These are phyloP conservation scores for Lanmaoa rubissima DNA, from an alignment of 768 basidiomycete genomes.

Conservation along the genomic window DNA sequence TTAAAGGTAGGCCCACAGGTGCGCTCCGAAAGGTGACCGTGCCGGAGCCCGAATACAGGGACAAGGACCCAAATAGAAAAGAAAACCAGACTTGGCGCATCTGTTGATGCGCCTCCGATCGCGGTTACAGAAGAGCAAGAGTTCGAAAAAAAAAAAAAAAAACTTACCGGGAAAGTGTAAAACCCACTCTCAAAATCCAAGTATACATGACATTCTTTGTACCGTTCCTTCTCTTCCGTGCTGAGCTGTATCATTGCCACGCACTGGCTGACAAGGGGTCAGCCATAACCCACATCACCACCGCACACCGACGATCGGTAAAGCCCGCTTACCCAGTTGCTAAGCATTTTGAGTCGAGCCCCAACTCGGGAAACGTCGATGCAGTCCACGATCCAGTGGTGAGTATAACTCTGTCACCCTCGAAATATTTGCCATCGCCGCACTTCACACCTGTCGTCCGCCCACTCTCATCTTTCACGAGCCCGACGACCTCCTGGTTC, in stretches of 20 bases:
- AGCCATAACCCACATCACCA: not conserved
- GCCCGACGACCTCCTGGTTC: slow-evolving; percentile 54
- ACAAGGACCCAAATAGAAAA: not conserved
- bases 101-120: not conserved
- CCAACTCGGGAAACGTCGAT: slow-evolving; percentile 63
- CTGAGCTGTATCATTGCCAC: slow-evolving; percentile 77
- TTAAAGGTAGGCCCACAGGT: not conserved
- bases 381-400: slow-evolving; percentile 87
- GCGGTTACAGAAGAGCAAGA: not conserved
- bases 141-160: not conserved
- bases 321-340: slow-evolving; percentile 74
- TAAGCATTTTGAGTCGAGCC: slow-evolving; percentile 49
- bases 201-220: slow-evolving; percentile 64
- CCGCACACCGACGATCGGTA: not conserved
- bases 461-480: slow-evolving; percentile 40
- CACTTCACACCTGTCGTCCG: slow-evolving; percentile 61
- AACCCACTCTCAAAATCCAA: slow-evolving; percentile 73
- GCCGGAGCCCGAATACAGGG: not conserved
- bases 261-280: slow-evolving; percentile 56
- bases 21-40: too few relatives aligned
- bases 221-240: slow-evolving; percentile 60
- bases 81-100: too few relatives aligned
- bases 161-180: slow-evolving; percentile 78
- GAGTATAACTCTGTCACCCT: slow-evolving; percentile 63
- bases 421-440: slow-evolving; percentile 50